Percentiles rank a stretch among this genome's conserved stretches.
Evolutionary conservation across 2,329 filamentous ascomycete genomes (phyloP).

Genomic region (Scedosporium apiospermum): DNA sequence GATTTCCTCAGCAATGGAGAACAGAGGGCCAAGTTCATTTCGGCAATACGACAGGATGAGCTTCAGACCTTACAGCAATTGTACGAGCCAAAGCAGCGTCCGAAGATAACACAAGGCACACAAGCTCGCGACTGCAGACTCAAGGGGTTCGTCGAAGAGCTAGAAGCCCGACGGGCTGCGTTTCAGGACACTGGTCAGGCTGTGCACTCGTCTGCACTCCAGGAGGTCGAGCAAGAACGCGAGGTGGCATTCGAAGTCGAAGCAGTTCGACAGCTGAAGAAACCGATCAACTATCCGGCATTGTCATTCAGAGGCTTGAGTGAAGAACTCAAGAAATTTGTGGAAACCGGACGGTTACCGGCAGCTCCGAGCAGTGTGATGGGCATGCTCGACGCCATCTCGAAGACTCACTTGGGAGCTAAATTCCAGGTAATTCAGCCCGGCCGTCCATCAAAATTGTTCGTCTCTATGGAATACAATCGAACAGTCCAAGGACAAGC

Average conservation of each 20-base stretch:
- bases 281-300: conserved; percentile 27
- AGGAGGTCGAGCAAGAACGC: conserved; percentile 51
- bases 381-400: no score
- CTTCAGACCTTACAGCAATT: conserved; percentile 47
- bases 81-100: conserved; percentile 32
- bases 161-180: conserved; percentile 17
- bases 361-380: conserved; percentile 18
- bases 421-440: not conserved
- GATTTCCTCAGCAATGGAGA: conserved; percentile 25
- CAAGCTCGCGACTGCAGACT: conserved; percentile 10
- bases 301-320: conserved; percentile 36
- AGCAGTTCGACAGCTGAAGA: conserved; percentile 43
- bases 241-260: conserved; percentile 52
- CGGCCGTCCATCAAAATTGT: no score
- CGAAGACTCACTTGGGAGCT: not conserved
- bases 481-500: no score
- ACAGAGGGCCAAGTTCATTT: conserved; percentile 22
- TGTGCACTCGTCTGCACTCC: conserved; percentile 38
- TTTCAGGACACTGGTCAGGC: conserved; percentile 29
- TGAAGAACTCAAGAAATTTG: conserved; percentile 34
- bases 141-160: conserved; percentile 20
- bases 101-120: not conserved
- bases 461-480: no score
- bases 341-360: conserved; percentile 30
- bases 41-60: conserved; percentile 33